Percentiles rank a stretch among this genome's conserved stretches.
Evolutionary conservation across 306 rosid genomes (phyloP).

Genomic region (Amphicarpaea edgeworthii): DNA sequence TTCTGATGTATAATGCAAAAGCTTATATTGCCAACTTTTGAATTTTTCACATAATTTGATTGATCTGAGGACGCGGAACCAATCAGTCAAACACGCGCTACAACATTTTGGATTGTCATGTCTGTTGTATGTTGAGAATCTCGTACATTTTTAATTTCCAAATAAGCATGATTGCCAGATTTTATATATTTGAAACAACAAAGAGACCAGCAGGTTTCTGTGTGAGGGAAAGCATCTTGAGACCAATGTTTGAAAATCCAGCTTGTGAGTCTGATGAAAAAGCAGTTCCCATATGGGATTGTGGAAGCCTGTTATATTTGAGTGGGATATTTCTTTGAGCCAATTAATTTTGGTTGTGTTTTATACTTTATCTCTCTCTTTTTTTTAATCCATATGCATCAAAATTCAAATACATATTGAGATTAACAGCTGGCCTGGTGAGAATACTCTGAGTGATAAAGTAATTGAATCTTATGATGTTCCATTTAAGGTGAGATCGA

Average conservation of each 20-base stretch:
- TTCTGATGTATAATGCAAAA: background rate
- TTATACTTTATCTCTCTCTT: no score
- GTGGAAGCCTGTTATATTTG: constrained; percentile 62
- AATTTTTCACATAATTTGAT: no score
- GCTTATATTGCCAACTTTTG: no score
- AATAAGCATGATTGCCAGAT: background rate
- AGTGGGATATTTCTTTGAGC: no score
- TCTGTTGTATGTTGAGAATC: background rate
- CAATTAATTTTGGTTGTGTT: no score
- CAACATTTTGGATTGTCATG: no score
- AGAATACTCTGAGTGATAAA: background rate
- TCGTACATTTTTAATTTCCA: background rate
- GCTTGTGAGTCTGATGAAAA: constrained; percentile 36
- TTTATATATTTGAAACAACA: background rate
- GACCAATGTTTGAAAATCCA: background rate
- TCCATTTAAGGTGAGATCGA: background rate
- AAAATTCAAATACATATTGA: no score
- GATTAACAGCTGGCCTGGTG: no score
- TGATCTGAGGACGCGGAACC: no score
- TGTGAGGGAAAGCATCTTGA: background rate
- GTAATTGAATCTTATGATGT: background rate
- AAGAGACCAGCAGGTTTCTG: background rate
- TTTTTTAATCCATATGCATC: no score
- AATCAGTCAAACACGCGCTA: no score
- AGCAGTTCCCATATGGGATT: constrained; percentile 67